Evolutionary conservation across 192 early-diverging fungal genomes (phyloP), one percentile per base, ranked within the genome.

Genomic region (Coemansia furcata): DNA sequence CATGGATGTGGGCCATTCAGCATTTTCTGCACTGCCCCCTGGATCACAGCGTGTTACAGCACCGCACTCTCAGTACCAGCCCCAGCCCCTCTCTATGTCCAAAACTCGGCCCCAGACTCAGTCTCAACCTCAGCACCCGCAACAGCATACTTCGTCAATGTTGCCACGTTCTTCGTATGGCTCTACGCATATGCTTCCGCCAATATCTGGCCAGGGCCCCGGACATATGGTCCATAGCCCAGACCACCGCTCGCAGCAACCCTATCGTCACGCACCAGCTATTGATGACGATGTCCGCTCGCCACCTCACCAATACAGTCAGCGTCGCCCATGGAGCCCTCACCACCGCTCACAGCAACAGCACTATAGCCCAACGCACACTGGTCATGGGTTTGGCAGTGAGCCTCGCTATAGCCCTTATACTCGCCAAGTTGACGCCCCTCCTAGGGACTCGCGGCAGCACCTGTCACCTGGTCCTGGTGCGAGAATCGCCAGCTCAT

Each of bases 241-340:
- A 11, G 63, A 40, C 55, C 67, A 57, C 19, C 66, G 37, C 55
- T 39, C 57, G 36, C 67, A 62, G 4, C 68, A 66, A 35, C 37
- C 42, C 21, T 77, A 71, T 29, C 75, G 69, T 26, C 60, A 59
- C 19, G 33, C 37, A n/a, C 74, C 52, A 15, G 40, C 38, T 52
- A 21, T 61, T 15, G 69, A 76, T 4, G 74, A 76, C 6, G 58
- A 68, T 50, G 35, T n/a, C 61, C 47, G 44, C 46, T 43, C 30
- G 1, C 63, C 61, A n/a, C 71, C 60, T 12, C 59, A 67, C 32
- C 65, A 73, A 32, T 73, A 63, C 58, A 38, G 46, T 0, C 74
- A 66, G 67, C 74, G 73, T 38, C 73, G 73, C 36, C 74, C 79
- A 11, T 80, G 78, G 78, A 80, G 78, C 54, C 79, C 79, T n/a